A percentile compares a stretch with the other conserved stretches of the same genome.
Conservation (phyloP, 768 basidiomycete genomes). For the Tephrocybe sp. region DNA sequence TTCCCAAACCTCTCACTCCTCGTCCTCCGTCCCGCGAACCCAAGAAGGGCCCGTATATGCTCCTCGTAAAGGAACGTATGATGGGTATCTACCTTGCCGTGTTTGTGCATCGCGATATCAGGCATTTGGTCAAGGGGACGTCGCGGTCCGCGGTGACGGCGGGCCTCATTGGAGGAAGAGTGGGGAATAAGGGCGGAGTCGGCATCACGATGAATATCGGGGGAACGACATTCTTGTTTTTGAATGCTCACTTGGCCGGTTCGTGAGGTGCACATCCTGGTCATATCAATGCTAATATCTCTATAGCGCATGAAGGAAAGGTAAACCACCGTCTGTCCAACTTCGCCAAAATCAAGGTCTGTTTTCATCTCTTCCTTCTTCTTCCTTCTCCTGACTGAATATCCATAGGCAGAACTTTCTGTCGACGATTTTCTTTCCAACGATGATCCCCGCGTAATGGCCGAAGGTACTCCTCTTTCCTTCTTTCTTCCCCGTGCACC, state of each 20-base stretch:
- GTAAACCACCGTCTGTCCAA: conserved; percentile 82
- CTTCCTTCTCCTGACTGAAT: background rate
- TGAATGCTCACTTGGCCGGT: conserved; percentile 93
- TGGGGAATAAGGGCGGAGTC: conserved; percentile 93
- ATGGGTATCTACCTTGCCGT: conserved; percentile 86
- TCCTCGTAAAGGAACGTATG: conserved; percentile 86
- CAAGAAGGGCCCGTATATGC: conserved; percentile 74
- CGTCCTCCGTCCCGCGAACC: conserved; percentile 34
- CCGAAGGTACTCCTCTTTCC: conserved; percentile 58
- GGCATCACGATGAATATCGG: conserved; percentile 86
- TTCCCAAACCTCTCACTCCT: conserved; percentile 41
- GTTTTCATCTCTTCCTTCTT: background rate
- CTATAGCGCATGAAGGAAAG: conserved; percentile 72
- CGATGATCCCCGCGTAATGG: conserved; percentile 61
- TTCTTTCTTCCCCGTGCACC: background rate
- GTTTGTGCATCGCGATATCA: conserved; percentile 73
- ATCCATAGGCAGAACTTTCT: conserved; percentile 60
- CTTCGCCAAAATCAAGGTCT: conserved; percentile 83
- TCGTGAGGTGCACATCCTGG: too few species aligned
- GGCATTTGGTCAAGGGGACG: conserved; percentile 64
- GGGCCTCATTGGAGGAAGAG: conserved; percentile 85
- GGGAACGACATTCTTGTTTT: conserved; percentile 81
- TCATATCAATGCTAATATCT: too few species aligned
- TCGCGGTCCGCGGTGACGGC: conserved; percentile 85
- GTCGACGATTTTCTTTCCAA: conserved; percentile 75